phyloP scores from a whole-genome alignment of 768 basidiomycete genomes.

The Suillus hirtellus region DNA sequence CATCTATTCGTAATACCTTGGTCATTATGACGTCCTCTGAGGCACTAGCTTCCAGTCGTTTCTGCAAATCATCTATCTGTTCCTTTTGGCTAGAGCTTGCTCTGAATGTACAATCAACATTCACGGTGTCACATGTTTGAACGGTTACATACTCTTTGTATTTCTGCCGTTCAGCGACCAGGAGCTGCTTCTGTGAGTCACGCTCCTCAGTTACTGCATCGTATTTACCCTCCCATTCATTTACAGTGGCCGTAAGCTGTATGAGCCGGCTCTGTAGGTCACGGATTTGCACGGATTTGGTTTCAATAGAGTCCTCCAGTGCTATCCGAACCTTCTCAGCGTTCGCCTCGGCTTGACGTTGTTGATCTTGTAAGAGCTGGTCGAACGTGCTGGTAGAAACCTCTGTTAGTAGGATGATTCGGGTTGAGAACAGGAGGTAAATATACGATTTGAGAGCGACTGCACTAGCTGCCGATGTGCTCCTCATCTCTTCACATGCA shows the following conservation, averaged over 20 bases:
- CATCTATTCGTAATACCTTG: constrained; percentile 1
- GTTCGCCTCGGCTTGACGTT: background rate
- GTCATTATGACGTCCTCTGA: background rate
- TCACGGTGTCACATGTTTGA: no score
- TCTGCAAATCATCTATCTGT: background rate
- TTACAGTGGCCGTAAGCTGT: background rate
- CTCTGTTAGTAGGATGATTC: background rate
- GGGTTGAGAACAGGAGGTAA: background rate
- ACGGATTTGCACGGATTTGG: background rate
- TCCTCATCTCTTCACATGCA: background rate
- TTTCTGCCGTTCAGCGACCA: background rate
- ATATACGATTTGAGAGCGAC: background rate
- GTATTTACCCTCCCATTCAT: constrained; percentile 1
- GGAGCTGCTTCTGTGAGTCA: background rate
- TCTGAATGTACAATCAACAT: background rate
- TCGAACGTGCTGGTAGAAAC: background rate
- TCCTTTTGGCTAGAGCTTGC: background rate
- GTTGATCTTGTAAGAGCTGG: background rate
- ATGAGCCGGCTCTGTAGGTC: background rate
- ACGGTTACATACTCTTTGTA: constrained; percentile 1
- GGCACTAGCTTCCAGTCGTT: background rate
- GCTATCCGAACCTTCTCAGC: background rate
- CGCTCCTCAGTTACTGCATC: background rate
- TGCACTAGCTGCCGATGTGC: background rate
- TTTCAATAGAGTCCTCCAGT: background rate